These are phyloP conservation scores for Diplodia mutila DNA, from an alignment of 2,329 filamentous ascomycete species.

Conservation along the genomic window DNA sequence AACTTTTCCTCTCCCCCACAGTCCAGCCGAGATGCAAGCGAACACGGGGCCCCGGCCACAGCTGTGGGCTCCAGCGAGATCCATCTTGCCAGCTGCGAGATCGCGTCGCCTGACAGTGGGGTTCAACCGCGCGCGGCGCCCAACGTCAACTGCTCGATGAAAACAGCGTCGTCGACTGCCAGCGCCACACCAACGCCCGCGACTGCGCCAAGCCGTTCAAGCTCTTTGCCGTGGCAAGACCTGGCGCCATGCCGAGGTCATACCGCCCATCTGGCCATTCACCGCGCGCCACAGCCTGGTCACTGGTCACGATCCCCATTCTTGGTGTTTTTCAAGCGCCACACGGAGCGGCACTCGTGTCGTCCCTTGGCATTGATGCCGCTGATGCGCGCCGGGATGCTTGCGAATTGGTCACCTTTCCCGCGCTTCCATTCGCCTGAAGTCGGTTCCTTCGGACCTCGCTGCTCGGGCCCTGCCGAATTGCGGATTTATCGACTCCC, in stretches of 20 bases:
- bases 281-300: constrained; percentile 9
- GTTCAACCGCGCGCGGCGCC: background rate
- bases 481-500: constrained; percentile 6
- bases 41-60: background rate
- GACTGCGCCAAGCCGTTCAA: constrained; percentile 13
- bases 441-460: constrained; percentile 12
- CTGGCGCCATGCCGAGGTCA: constrained; percentile 5
- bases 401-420: background rate
- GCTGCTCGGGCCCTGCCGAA: constrained; percentile 8
- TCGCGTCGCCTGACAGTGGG: background rate
- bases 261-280: background rate
- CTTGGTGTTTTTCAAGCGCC: constrained; percentile 17
- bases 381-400: constrained; percentile 15
- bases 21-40: background rate
- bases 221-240: background rate
- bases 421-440: background rate
- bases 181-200: background rate
- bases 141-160: background rate
- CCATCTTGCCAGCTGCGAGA: background rate
- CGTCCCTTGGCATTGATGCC: background rate
- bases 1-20: constrained; percentile 11
- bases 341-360: constrained; percentile 12
- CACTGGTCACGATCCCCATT: constrained; percentile 20
- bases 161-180: background rate
- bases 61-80: background rate